A percentile compares a stretch with the other conserved stretches of the same genome.
These are phyloP conservation scores for Penicillium concentricum DNA, from an alignment of 2,329 filamentous ascomycete genomes.

Conservation along the genomic window DNA sequence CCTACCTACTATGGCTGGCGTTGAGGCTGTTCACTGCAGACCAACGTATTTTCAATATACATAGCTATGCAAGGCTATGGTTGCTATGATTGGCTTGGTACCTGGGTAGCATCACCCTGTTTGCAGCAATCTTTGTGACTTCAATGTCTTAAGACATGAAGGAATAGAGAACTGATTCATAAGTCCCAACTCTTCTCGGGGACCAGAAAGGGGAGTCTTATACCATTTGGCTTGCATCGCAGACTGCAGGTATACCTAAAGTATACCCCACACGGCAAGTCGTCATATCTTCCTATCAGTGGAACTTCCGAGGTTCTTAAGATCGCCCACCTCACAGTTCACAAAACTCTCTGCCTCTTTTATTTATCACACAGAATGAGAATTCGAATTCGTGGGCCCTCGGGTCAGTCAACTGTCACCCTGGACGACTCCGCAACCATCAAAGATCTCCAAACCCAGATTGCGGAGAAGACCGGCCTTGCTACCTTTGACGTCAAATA, in stretches of 20 bases:
- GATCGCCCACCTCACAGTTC: background rate
- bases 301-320: background rate
- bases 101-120: background rate
- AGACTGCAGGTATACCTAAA: background rate
- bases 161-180: background rate
- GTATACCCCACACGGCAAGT: conserved; percentile 10
- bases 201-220: background rate
- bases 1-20: no score
- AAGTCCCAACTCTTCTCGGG: background rate
- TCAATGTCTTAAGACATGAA: background rate
- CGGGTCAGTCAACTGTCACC: conserved; percentile 68
- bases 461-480: conserved; percentile 63
- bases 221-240: background rate
- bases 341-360: background rate
- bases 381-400: conserved; percentile 71
- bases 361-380: conserved; percentile 55
- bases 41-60: background rate
- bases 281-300: conserved; percentile 11
- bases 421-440: conserved; percentile 63
- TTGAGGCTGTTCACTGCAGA: background rate
- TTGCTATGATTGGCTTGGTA: background rate
- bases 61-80: background rate
- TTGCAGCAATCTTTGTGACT: background rate
- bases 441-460: conserved; percentile 40
- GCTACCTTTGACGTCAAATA: conserved; percentile 73